A percentile compares a stretch with the other conserved stretches of the same genome.
phyloP scores from a whole-genome alignment of 129 eudicot genomes.

The Centrapalus pauciflorus region DNA sequence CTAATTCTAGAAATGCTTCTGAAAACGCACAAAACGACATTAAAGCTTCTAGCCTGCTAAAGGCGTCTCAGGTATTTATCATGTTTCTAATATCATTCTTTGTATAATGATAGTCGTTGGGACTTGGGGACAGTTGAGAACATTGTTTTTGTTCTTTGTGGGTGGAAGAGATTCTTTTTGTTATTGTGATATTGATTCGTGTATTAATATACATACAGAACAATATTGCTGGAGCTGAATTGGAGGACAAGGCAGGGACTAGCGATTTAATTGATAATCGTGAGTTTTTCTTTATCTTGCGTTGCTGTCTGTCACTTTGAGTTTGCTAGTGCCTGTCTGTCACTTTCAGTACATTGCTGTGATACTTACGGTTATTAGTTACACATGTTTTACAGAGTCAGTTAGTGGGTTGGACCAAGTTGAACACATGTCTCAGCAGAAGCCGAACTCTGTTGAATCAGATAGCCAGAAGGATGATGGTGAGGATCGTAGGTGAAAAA shows the following conservation, averaged over 20 bases:
- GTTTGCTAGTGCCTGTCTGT: neutral
- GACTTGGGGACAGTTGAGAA: neutral
- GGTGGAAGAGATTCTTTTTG: neutral
- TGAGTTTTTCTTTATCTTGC: constrained; percentile 26
- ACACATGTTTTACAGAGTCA: constrained; percentile 35
- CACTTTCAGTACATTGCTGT: neutral
- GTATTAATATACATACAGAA: constrained; percentile 28
- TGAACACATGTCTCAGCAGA: constrained; percentile 50
- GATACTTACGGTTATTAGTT: constrained; percentile 5
- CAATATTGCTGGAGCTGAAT: constrained; percentile 22
- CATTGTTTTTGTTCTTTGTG: neutral
- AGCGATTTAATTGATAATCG: constrained; percentile 48
- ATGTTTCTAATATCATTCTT: neutral
- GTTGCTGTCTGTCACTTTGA: neutral
- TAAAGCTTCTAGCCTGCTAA: constrained; percentile 29
- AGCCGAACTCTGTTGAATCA: constrained; percentile 46
- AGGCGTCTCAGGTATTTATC: constrained; percentile 31
- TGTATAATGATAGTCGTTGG: neutral
- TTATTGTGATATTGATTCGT: neutral
- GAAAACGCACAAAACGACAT: constrained; percentile 34
- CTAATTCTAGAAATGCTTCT: constrained; percentile 41
- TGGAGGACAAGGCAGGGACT: constrained; percentile 37
- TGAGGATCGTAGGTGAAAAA: constrained; percentile 29
- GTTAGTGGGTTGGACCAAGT: constrained; percentile 61
- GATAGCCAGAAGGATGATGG: constrained; percentile 66